These are phyloP conservation scores for Penicillium sp. DNA, from an alignment of 2,329 filamentous ascomycete species.

Conservation along the genomic window DNA sequence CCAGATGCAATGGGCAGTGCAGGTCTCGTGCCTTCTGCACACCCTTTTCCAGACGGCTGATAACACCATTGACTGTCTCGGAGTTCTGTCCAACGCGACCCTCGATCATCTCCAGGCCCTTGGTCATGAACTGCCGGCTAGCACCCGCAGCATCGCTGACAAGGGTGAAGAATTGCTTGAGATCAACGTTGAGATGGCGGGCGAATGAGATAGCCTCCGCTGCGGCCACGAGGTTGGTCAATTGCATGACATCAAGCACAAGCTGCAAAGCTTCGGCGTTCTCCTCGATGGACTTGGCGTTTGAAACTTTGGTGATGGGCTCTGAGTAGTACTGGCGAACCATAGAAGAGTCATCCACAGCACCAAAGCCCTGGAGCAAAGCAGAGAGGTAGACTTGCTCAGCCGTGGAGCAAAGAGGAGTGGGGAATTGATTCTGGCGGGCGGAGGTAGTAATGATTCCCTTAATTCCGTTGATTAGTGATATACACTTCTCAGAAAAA, in stretches of 20 bases:
- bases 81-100: conserved; percentile 31
- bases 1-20: conserved; percentile 42
- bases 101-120: conserved; percentile 41
- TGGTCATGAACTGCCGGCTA: conserved; percentile 48
- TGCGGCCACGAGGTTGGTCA: conserved; percentile 53
- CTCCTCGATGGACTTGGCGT: conserved; percentile 36
- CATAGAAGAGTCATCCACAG: conserved; percentile 58
- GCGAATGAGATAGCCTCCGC: conserved; percentile 54
- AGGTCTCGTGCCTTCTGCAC: conserved; percentile 47
- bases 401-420: conserved; percentile 62
- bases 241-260: conserved; percentile 47
- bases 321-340: conserved; percentile 55
- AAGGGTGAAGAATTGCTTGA: conserved; percentile 49
- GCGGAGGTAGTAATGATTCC: conserved; percentile 70
- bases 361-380: conserved; percentile 58
- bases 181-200: conserved; percentile 47
- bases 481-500: background rate
- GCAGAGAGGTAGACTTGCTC: conserved; percentile 67
- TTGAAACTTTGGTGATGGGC: conserved; percentile 43
- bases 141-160: conserved; percentile 52
- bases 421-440: conserved; percentile 59
- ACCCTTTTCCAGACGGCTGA: conserved; percentile 42
- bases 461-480: conserved; percentile 22
- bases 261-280: conserved; percentile 42
- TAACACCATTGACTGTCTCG: conserved; percentile 41